Evolutionary conservation across 495 filamentous ascomycete genomes (phyloP).

Genomic region (Glarea lozoyensis): DNA sequence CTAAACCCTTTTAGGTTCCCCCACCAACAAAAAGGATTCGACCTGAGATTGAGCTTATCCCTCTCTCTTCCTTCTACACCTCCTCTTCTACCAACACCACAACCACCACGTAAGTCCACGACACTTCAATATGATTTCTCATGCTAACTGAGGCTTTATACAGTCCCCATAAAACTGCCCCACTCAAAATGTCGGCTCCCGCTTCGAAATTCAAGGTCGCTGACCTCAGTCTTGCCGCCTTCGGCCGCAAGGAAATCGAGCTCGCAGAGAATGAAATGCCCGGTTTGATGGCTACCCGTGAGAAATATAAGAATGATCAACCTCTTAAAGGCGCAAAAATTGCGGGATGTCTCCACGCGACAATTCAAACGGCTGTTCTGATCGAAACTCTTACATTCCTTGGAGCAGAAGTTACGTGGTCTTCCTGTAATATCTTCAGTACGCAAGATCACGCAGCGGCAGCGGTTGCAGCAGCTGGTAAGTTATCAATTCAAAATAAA

Average conservation of each 20-base stretch:
- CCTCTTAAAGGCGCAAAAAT: conserved; percentile 77
- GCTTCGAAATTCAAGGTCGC: conserved; percentile 49
- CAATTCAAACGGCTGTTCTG: conserved; percentile 97
- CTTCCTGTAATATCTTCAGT: conserved; percentile 98
- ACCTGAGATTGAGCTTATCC: too few relatives aligned
- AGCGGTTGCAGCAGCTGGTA: conserved; percentile 79
- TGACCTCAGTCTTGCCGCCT: conserved; percentile 94
- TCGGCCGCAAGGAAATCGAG: conserved; percentile 98
- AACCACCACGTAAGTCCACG: neutral
- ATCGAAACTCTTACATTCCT: conserved; percentile 93
- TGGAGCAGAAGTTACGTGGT: conserved; percentile 97
- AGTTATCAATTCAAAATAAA: too few relatives aligned
- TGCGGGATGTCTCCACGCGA: conserved; percentile 99
- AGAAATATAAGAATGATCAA: conserved; percentile 87
- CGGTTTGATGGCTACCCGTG: conserved; percentile 90
- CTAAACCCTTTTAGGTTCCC: too few relatives aligned
- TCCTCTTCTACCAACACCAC: neutral
- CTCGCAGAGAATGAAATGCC: conserved; percentile 98
- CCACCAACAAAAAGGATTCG: too few relatives aligned
- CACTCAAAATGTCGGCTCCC: conserved; percentile 20
- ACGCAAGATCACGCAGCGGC: conserved; percentile 98
- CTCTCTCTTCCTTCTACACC: too few relatives aligned
- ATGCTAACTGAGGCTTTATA: conserved; percentile 11
- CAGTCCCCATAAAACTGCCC: too few relatives aligned
- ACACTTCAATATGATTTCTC: conserved; percentile 2